Base-by-base conservation (phyloP, 352 stramenopile species). In the Globisporangium takayamanum region DNA sequence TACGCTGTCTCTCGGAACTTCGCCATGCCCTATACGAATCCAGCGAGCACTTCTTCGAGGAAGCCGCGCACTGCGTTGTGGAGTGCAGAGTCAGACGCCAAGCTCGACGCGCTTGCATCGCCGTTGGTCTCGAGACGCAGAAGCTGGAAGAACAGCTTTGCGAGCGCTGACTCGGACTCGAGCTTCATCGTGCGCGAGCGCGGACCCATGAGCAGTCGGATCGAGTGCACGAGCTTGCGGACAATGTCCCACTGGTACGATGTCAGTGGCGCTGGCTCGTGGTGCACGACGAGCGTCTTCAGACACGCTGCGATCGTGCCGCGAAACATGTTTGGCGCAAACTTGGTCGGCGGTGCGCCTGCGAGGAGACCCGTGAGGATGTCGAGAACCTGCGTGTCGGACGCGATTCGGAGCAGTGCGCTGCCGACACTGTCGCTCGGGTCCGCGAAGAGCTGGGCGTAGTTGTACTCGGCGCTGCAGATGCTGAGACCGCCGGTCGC, bases 151-250 rank as follows among this genome's bases (percentile, higher is more conserved):
- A 88, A 57, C n/a, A 87, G 64, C 58, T 88, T 88, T 33, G 65
- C 63, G 41, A 84, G 64, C 12, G 76, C 60, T 22, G 68, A 67
- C 60, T 87, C 78, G 8, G 78, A 74, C 6, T 78, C 65, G 3
- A 73, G 55, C 15, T 54, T 47, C 48, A 78, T 61, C 22, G 47
- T 63, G n/a, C 55, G 64, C 2, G 57, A 53, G 11, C 20, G 60
- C 7, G 37, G 28, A 18, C 63, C 65, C 63, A 84, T 79, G 16
- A 88, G 50, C 50, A 86, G 48, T 5, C 66, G 70, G 53, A 74
- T 72, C 18, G 76, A 85, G 67, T 87, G 72, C 33, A 84, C 74
- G 4, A 87, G 59, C 60, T 84, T 88, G n/a, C n/a, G n/a, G n/a
- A n/a, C n/a, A n/a, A n/a, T n/a, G n/a, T n/a, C n/a, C n/a, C n/a